A percentile compares a stretch with the other conserved stretches of the same genome.
These are phyloP conservation scores for Fagopyrum homotropicum DNA, from an alignment of 148 eudicot species.

Conservation along the genomic window DNA sequence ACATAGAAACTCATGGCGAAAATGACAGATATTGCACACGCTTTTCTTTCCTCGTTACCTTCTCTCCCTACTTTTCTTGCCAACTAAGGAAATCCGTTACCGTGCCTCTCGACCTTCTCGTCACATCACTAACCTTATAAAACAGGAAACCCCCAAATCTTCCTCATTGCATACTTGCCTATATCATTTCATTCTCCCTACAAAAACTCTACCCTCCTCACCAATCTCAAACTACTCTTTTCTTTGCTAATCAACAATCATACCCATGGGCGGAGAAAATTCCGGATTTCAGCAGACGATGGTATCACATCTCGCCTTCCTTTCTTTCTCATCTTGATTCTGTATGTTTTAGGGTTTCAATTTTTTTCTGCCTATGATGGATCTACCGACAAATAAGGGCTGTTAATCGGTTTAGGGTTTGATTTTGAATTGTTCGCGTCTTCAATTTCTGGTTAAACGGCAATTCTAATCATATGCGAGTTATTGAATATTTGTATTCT, in stretches of 20 bases:
- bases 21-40: background rate
- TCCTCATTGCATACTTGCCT: background rate
- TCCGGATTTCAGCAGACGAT: background rate
- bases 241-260: background rate
- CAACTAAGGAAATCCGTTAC: background rate
- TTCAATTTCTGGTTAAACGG: background rate
- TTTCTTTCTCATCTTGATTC: background rate
- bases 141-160: slow-evolving; percentile 1
- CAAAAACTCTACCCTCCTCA: background rate
- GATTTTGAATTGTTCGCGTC: background rate
- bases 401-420: background rate
- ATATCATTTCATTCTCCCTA: background rate
- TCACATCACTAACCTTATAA: background rate
- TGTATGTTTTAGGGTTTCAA: background rate
- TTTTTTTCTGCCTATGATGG: background rate
- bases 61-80: background rate
- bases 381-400: background rate
- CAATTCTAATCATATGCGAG: background rate
- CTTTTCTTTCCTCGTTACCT: background rate
- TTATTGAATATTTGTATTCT: background rate
- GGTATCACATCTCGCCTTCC: background rate
- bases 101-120: background rate
- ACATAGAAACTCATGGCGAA: background rate
- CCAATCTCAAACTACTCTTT: background rate
- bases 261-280: slow-evolving; percentile 4